Percentiles rank a stretch among this genome's conserved stretches.
Conservation (phyloP, 441 rosid genomes). For the Arabidopsis lyrata region DNA sequence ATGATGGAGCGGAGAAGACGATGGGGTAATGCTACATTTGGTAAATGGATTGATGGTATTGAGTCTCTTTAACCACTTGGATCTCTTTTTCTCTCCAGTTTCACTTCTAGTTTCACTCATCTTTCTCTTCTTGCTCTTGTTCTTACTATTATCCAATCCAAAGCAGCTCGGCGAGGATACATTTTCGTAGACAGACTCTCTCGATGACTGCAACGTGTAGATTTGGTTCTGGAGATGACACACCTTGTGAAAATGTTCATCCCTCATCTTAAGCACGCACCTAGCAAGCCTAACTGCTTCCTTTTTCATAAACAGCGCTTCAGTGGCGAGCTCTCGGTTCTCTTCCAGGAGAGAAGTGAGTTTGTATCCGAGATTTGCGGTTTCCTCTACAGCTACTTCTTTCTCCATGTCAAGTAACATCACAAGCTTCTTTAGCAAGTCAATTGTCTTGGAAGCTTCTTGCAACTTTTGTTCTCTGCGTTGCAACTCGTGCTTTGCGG, state of each 20-base stretch:
- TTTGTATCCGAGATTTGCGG: slow-evolving; percentile 51
- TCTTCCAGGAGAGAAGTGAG: slow-evolving; percentile 53
- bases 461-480: slow-evolving; percentile 41
- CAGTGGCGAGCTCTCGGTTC: slow-evolving; percentile 52
- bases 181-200: slow-evolving; percentile 32
- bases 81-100: slow-evolving; percentile 35
- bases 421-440: slow-evolving; percentile 60
- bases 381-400: slow-evolving; percentile 56
- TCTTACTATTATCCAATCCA: slow-evolving; percentile 35
- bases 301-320: slow-evolving; percentile 56
- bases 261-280: slow-evolving; percentile 60
- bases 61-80: slow-evolving; percentile 45
- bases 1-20: slow-evolving; percentile 12
- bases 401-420: slow-evolving; percentile 73
- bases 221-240: slow-evolving; percentile 44
- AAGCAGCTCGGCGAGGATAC: slow-evolving; percentile 25
- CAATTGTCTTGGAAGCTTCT: slow-evolving; percentile 58
- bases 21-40: slow-evolving; percentile 30
- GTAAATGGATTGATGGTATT: slow-evolving; percentile 38
- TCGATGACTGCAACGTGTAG: slow-evolving; percentile 45
- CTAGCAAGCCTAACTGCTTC: slow-evolving; percentile 61
- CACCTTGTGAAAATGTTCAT: slow-evolving; percentile 56
- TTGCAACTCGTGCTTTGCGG: slow-evolving; percentile 44
- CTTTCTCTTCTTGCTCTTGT: slow-evolving; percentile 43
- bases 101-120: slow-evolving; percentile 38